These are phyloP conservation scores for Vickermania ingenoplastis DNA, from an alignment of 208 protist genomes.

Conservation along the genomic window DNA sequence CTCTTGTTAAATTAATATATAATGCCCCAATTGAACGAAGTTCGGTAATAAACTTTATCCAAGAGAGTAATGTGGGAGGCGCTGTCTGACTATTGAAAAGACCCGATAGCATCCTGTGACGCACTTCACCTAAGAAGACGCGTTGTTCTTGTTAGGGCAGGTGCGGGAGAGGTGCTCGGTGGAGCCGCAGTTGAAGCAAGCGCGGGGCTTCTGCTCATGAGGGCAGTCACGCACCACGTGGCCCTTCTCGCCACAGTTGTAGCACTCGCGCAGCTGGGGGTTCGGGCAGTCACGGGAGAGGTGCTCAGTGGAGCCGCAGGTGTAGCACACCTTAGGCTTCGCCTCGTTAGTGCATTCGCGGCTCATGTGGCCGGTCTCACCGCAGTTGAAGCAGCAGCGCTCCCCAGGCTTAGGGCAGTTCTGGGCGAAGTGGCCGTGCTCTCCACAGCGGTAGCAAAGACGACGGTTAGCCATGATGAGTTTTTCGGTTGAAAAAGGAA, in stretches of 20 bases:
- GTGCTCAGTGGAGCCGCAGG: conserved; percentile 55
- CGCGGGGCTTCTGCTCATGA: conserved; percentile 13
- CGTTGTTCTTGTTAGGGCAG: conserved; percentile 32
- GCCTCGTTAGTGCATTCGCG: conserved; percentile 36
- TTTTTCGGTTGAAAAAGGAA: conserved; percentile 31
- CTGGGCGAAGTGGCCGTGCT: conserved; percentile 27
- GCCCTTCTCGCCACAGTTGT: conserved; percentile 66
- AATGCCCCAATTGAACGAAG: no score
- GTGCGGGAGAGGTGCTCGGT: conserved; percentile 53
- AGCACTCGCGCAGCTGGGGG: conserved; percentile 22
- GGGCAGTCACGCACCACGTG: conserved; percentile 62
- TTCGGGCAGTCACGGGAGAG: conserved; percentile 55
- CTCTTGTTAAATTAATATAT: no score
- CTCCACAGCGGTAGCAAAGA: conserved; percentile 43
- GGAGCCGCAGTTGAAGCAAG: conserved; percentile 67
- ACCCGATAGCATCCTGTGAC: conserved; percentile 7
- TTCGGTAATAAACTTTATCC: no score
- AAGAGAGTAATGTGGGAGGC: no score
- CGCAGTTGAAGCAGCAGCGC: conserved; percentile 53
- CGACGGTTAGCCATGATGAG: conserved; percentile 1
- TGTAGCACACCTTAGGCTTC: conserved; percentile 46
- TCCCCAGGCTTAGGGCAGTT: conserved; percentile 25
- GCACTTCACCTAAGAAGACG: conserved; percentile 3
- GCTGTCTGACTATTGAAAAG: no score
- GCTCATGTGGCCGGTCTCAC: conserved; percentile 34